Evolutionary conservation across 1,139 yeast species (phyloP), one percentile per base, ranked within the genome.

Genomic region (Kodamaea arcana): DNA sequence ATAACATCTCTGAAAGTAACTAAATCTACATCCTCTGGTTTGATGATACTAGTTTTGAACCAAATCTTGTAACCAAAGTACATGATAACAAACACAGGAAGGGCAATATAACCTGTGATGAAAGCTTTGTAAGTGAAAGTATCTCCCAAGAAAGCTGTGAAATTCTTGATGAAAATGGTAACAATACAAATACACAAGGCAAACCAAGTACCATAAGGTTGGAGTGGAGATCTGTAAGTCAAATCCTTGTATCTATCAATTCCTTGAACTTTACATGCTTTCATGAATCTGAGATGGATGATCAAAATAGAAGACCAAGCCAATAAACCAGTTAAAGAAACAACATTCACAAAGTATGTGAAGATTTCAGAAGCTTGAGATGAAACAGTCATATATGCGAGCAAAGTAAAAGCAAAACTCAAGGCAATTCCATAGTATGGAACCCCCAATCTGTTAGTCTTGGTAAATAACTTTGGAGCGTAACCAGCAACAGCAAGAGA

Each of bases 41-140:
- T 59, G 41, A 78, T 67, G 36, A 69, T 50, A 50, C 66, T 72
- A 25, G 86, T 71, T 56, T 72, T 79, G 58, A 61, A 58, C 44
- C 62, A 48, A 30, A 80, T 9, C 59, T 81, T 83, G 67, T 79
- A 81, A 7, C 83, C 86, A 41, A 72, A 50, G 46, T 63, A 71
- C 46, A 75, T 64, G 32, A 75, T 56, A 27, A 80, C 34, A 48
- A 73, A 83, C 18, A 81, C 77, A 22, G 92, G 92, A 37, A 83
- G 68, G 33, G 85, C 85, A 52, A 83, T 80, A 63, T 83, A 83
- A 32, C 90, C 88, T 27, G 92, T 82, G 50, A 83, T 80, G 51
- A 83, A 83, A 23, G 66, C 62, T 61, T 71, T 78, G 62, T 73
- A 79, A 52, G 69, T 75, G 57, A 80, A 80, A 2, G 54, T 55